Evolutionary conservation across 2,329 filamentous ascomycete species (phyloP).

Genomic region (Diaporthe velutina): DNA sequence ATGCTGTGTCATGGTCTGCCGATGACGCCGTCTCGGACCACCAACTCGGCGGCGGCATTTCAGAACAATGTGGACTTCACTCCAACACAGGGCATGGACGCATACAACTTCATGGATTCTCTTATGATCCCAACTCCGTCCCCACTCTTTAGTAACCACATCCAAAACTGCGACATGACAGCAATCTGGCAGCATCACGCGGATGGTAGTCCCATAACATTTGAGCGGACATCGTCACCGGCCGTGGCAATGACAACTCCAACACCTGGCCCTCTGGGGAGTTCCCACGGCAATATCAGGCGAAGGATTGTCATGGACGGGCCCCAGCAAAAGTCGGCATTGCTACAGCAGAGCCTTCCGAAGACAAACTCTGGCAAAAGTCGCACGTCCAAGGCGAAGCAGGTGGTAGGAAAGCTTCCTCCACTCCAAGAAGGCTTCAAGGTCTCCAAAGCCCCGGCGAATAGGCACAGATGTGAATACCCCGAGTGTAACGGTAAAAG

Average conservation of each 20-base stretch:
- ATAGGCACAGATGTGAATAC: constrained; percentile 34
- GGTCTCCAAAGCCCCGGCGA: constrained; percentile 35
- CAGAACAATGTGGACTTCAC: constrained; percentile 35
- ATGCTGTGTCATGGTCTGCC: constrained; percentile 36
- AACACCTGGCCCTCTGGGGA: constrained; percentile 23
- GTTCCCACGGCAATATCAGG: constrained; percentile 35
- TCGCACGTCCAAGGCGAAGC: constrained; percentile 33
- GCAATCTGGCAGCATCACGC: constrained; percentile 37
- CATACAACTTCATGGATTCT: constrained; percentile 29
- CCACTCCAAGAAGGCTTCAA: constrained; percentile 29
- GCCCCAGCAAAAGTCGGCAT: constrained; percentile 36
- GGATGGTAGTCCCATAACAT: constrained; percentile 36
- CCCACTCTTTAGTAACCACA: constrained; percentile 32
- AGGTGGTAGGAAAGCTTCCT: constrained; percentile 18
- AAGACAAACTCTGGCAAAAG: constrained; percentile 30
- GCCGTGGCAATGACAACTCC: constrained; percentile 34
- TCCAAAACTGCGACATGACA: constrained; percentile 32
- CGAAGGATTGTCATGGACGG: constrained; percentile 37
- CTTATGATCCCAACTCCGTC: constrained; percentile 34
- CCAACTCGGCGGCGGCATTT: constrained; percentile 13
- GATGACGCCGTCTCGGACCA: constrained; percentile 34
- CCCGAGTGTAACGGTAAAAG: constrained; percentile 36
- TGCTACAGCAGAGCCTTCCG: constrained; percentile 36
- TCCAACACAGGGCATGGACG: constrained; percentile 34
- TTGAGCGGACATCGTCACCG: constrained; percentile 36